Base-by-base conservation (phyloP, 768 basidiomycete genomes). In the Amanita inopinata region DNA sequence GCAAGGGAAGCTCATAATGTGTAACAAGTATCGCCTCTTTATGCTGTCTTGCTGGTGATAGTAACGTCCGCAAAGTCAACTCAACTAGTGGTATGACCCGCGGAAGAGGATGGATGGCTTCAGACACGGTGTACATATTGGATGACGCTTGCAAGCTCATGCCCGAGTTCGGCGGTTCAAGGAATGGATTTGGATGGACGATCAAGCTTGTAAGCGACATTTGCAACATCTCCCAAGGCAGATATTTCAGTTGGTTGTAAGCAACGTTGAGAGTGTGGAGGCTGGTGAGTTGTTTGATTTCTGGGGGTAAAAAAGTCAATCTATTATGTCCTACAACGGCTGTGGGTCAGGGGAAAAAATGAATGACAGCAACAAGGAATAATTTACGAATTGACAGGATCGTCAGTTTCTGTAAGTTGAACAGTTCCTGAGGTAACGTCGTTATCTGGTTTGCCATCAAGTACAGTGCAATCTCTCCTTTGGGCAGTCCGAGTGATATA, bases 211-310 rank as follows among this genome's bases (percentile, higher is more conserved):
- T 53, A 1, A 84, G 61, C n/a, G 55, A 63, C 72, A 83, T 76
- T 22, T 60, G 53, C n/a, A 69, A 56, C 54, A 86, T 69, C 53
- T 86, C 82, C 5, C 77, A 69, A 10, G 84, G 84, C 0, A 87
- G 57, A 55, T 71, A 81, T 42, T 55, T 51, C 2, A 86, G 58
- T 23, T 60, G 56, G 55, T 87, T 87, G 40, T 68, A 65, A 0
- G 78, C 65, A 3, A 87, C 51, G 46, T 83, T 80, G 5, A 87
- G 65, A 33, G 78, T 71, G 37, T 64, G 63, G 2, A 87, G 67
- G 37, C 71, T 70, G 6, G 53, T 61, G 12, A 86, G 63, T 4
- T 61, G 61, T 14, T 58, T 62, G 25, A 87, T 78, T 38, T 81
- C 80, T 0, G 83, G 74, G 1, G 84, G 83, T 14, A 87, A 56